Evolutionary conservation across 164 flowering plant species (phyloP), one percentile per base, ranked within the genome.

Genomic region (Euptelea pleiosperma): DNA sequence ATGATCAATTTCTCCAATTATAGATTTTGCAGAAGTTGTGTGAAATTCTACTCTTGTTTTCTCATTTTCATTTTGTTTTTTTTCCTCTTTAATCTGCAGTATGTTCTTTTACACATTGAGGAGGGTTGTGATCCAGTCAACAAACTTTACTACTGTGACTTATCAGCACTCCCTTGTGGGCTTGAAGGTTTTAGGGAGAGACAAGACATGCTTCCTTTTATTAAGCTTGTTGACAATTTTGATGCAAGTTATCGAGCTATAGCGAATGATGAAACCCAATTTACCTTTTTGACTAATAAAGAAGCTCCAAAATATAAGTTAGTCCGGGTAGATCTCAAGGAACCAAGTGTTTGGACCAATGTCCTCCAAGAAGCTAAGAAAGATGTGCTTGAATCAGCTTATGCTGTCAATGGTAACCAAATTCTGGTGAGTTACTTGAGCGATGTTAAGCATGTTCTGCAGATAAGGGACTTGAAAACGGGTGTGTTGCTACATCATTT

Each of bases 241-340:
- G 96, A 87, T 46, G 99, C 98, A 42, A 62, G 57, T 18, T 94
- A 94, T 76, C 14, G 30, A 1, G 76, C 63, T 6, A 53, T 91
- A 61, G 96, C 98, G 53, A 89, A 94, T 77, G 98, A 94, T 78
- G 91, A 64, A 12, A 80, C 86, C 2, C n/a, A 72, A n/a, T 94
- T 91, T 59, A 91, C 96, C 36, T 89, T 91, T 70, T 53, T 69
- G 41, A 88, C 96, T 21, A 94, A 94, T 60, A 94, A 85, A 73
- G 81, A 83, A 73, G 96, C 99, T 59, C 99, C 97, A 15, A 91
- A 69, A 49, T 83, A 94, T 72, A 94, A 94, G 71, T 43, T 91
- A 45, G 85, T 85, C 31, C 76, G 84, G n/a, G 96, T 94, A 16
- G 90, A 94, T 73, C 69, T 94, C 42, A 81, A 77, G 56, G 80